A percentile compares a stretch with the other conserved stretches of the same genome.
Conservation (phyloP, 139 green algal species). For the Coelastrella sp. region DNA sequence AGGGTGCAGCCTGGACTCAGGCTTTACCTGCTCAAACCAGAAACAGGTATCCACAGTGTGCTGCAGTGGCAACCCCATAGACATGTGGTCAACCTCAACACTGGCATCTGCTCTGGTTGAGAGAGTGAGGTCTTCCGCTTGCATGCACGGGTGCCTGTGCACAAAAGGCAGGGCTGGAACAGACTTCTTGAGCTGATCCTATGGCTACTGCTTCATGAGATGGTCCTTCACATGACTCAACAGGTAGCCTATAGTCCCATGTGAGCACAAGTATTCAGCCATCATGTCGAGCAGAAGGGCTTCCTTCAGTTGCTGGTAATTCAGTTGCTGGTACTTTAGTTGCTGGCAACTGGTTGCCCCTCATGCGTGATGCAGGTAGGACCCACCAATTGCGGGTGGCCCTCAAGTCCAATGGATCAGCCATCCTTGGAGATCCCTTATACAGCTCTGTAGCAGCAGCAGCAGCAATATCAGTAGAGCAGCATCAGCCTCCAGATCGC, state of each 20-base stretch:
- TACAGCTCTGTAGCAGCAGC: conserved; percentile 17
- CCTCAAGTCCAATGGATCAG: not conserved
- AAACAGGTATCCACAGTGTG: not conserved
- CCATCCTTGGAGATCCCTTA: conserved; percentile 9
- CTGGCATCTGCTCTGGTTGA: no score
- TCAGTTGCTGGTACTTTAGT: no score
- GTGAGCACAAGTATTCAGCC: not conserved
- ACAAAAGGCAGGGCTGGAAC: no score
- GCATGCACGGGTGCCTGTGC: no score
- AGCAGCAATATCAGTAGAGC: not conserved
- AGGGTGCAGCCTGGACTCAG: conserved; percentile 24
- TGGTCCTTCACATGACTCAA: not conserved
- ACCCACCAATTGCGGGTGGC: conserved; percentile 30
- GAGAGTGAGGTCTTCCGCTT: no score
- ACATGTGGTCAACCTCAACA: no score
- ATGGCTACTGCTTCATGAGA: no score
- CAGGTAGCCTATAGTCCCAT: not conserved
- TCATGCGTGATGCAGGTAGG: not conserved
- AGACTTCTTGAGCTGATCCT: no score
- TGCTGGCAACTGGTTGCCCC: no score
- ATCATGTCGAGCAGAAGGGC: no score
- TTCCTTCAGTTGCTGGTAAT: no score
- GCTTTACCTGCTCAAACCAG: conserved; percentile 30
- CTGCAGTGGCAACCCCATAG: no score
- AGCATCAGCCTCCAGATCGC: not conserved